These are phyloP conservation scores for Sanghuangporus baumii DNA, from an alignment of 1,284 basidiomycete species.

Conservation along the genomic window DNA sequence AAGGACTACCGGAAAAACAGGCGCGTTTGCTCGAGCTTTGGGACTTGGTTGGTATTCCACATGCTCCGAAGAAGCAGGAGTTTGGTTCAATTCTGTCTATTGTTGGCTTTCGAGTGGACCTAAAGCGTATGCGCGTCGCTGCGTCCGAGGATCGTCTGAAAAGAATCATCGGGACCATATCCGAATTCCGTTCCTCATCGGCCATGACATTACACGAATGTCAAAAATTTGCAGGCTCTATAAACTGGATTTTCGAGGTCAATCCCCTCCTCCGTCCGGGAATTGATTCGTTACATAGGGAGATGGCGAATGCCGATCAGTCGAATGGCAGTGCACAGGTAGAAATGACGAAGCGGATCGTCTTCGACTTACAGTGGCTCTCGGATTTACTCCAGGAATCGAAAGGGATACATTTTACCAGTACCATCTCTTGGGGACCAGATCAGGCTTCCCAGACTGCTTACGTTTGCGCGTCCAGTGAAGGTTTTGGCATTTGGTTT, in stretches of 20 bases:
- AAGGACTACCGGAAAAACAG: slow-evolving; percentile 29
- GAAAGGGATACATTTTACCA: slow-evolving; percentile 6
- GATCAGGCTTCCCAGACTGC: neutral
- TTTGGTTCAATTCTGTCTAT: slow-evolving; percentile 27
- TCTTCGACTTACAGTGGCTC: slow-evolving; percentile 9
- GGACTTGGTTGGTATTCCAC: slow-evolving; percentile 36
- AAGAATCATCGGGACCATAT: slow-evolving; percentile 19
- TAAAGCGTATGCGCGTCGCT: slow-evolving; percentile 26
- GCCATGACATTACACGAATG: slow-evolving; percentile 19
- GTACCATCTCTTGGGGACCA: neutral
- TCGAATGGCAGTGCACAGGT: neutral
- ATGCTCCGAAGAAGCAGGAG: slow-evolving; percentile 35
- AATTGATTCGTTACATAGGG: slow-evolving; percentile 18
- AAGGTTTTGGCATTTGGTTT: slow-evolving; percentile 12
- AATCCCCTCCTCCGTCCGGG: slow-evolving; percentile 27
- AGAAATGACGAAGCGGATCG: neutral
- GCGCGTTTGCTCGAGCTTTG: slow-evolving; percentile 30
- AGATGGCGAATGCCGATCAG: slow-evolving; percentile 1
- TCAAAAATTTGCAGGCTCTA: slow-evolving; percentile 26
- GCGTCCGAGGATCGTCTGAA: slow-evolving; percentile 20
- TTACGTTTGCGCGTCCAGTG: neutral
- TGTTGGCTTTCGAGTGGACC: slow-evolving; percentile 34
- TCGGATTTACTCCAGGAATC: slow-evolving; percentile 2
- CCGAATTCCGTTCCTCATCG: slow-evolving; percentile 13
- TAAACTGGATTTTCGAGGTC: slow-evolving; percentile 31